Evolutionary conservation across 2,329 filamentous ascomycete species (phyloP).

Genomic region (Pseudocercospora fijiensis): DNA sequence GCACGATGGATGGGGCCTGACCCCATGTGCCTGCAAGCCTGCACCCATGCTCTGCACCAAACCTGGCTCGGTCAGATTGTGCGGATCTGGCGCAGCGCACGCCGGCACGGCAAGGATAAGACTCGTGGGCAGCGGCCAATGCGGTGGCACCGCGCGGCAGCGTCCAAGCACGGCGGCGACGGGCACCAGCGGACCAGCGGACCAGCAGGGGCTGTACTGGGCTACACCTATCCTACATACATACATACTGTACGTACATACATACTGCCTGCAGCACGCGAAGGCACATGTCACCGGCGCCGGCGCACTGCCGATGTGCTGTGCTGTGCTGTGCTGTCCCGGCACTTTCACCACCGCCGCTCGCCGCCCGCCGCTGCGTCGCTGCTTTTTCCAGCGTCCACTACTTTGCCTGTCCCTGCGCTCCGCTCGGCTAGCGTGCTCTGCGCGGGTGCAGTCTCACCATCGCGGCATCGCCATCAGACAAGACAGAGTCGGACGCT

Average conservation of each 20-base stretch:
- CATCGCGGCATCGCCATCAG: not conserved
- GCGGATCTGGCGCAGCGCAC: slow-evolving; percentile 20
- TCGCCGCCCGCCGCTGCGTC: not conserved
- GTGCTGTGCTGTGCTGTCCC: not conserved
- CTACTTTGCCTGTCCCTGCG: slow-evolving; percentile 1
- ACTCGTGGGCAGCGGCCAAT: slow-evolving; percentile 26
- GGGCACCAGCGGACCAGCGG: not conserved
- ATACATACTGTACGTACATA: too few relatives aligned
- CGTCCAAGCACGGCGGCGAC: slow-evolving; percentile 3
- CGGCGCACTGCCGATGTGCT: not conserved
- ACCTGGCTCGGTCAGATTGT: slow-evolving; percentile 22
- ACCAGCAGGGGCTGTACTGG: too few relatives aligned
- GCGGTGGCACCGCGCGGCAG: slow-evolving; percentile 14
- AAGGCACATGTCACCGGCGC: not conserved
- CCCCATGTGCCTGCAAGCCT: slow-evolving; percentile 8
- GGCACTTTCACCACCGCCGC: not conserved
- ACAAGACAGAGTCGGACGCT: not conserved
- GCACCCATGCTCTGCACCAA: slow-evolving; percentile 14
- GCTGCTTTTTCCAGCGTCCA: not conserved
- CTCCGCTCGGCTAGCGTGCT: not conserved
- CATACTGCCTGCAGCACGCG: slow-evolving; percentile 6
- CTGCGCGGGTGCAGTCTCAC: too few relatives aligned
- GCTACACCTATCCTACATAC: too few relatives aligned
- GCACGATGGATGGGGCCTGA: slow-evolving; percentile 8
- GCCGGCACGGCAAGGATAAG: slow-evolving; percentile 19